Evolutionary conservation across 345 rosid genomes (phyloP).

Genomic region (Eutrema heterophyllum): DNA sequence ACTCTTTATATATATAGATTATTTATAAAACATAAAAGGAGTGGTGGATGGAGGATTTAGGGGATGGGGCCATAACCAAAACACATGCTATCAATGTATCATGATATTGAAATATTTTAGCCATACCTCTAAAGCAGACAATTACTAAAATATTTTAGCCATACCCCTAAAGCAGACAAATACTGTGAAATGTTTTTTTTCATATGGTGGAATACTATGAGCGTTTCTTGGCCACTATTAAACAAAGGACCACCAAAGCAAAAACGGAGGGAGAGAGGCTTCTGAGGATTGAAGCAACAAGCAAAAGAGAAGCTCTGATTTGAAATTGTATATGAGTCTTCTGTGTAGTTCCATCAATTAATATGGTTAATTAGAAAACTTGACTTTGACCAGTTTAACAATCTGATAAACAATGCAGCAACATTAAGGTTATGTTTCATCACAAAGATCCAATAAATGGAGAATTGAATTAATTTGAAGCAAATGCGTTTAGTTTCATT

Average conservation of each 20-base stretch:
- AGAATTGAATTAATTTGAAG: slow-evolving; percentile 21
- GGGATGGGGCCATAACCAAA: not conserved
- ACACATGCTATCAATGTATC: not conserved
- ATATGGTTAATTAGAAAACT: not conserved
- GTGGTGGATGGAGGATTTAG: not conserved
- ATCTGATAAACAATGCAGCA: not conserved
- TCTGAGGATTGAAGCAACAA: no score
- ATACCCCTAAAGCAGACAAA: no score
- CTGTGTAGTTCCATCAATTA: not conserved
- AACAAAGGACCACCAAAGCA: no score
- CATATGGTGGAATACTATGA: no score
- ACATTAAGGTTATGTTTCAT: not conserved
- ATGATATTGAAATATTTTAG: no score
- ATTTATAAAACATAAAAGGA: not conserved
- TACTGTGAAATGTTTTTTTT: no score
- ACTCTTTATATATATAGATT: not conserved
- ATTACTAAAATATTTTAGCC: no score
- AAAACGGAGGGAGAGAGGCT: no score
- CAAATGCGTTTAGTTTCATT: slow-evolving; percentile 57
- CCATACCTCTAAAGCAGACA: no score
- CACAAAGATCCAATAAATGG: not conserved
- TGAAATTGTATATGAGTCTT: not conserved
- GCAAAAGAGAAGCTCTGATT: not conserved
- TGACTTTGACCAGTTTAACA: no score
- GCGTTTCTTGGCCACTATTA: not conserved